Base-by-base conservation (phyloP, 768 basidiomycete species). In the Xerocomus potaroensis region DNA sequence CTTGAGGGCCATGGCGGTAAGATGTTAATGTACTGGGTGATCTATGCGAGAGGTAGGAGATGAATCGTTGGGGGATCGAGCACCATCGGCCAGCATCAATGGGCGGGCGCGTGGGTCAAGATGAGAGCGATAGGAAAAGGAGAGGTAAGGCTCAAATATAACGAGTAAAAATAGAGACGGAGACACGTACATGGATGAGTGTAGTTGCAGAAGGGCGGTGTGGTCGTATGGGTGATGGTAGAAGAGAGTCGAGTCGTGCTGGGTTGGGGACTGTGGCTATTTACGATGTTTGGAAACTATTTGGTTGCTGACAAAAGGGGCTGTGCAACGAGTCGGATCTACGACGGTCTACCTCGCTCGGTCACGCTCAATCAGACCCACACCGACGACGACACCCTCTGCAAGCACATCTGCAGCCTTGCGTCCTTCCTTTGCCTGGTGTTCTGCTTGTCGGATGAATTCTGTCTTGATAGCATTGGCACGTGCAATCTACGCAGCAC, bases 1-100 rank as follows among this genome's bases (percentile, higher is more conserved):
- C 80, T 95, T 96, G 58, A 96, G 80, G 64, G 95, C 93, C 95
- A 97, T 97, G 60, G 59, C 34, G 38, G 7, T 44, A 41, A 34
- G 41, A 51, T 33, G 38, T 19, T 32, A 48, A 47, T 40, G 48
- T 50, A 6, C 35, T 45, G 36, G 50, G 12, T 47, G 43, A 36
- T 55, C 52, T 66, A 46, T 48, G 48, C 34, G n/a, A 41, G 40
- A 16, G 19, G 19, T 41, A 42, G 21, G n/a, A 43, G 3, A 32
- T 26, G 43, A 41, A 61, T 66, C 62, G 50, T 24, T 22, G 32
- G 8, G 43, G 59, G 65, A 69, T 68, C 69, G 57, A 53, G 48
- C 18, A 29, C 49, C 60, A 75, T 75, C 73, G 62, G 57, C 53
- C 55, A 52, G 48, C 62, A 74, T 75, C 69, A 65, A 55, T 23